Percentiles rank a stretch among this genome's conserved stretches.
These are phyloP conservation scores for Sporisorium graminicola DNA, from an alignment of 1,284 basidiomycete species.

Conservation along the genomic window DNA sequence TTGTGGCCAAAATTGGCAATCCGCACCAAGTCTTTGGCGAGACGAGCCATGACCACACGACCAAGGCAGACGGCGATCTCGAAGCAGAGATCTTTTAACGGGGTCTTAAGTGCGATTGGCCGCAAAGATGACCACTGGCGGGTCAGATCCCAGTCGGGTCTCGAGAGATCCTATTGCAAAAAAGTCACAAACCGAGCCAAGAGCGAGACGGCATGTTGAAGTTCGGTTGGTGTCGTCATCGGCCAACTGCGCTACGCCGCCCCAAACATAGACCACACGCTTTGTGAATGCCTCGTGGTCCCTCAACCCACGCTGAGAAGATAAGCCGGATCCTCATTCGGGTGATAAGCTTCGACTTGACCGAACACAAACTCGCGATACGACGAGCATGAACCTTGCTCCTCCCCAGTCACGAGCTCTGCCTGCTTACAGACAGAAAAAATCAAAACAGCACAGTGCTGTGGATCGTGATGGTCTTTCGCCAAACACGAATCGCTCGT, in stretches of 20 bases:
- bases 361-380: too few relatives aligned
- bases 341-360: background rate
- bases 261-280: too few relatives aligned
- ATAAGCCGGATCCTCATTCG: background rate
- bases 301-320: too few relatives aligned
- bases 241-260: conserved; percentile 9
- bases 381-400: too few relatives aligned
- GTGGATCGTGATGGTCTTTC: background rate
- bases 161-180: background rate
- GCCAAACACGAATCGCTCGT: background rate
- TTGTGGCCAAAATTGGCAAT: background rate
- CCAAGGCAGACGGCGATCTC: background rate
- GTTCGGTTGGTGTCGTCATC: conserved; percentile 27
- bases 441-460: background rate
- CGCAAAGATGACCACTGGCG: background rate
- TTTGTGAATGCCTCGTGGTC: too few relatives aligned
- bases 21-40: background rate
- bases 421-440: background rate
- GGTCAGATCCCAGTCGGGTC: background rate
- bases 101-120: background rate
- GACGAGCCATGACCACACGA: background rate
- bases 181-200: background rate
- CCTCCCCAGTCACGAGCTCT: too few relatives aligned
- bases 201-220: background rate
- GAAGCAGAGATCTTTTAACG: background rate